Conservation (phyloP, 2,329 filamentous ascomycete species). For the Shiraia sp. region DNA sequence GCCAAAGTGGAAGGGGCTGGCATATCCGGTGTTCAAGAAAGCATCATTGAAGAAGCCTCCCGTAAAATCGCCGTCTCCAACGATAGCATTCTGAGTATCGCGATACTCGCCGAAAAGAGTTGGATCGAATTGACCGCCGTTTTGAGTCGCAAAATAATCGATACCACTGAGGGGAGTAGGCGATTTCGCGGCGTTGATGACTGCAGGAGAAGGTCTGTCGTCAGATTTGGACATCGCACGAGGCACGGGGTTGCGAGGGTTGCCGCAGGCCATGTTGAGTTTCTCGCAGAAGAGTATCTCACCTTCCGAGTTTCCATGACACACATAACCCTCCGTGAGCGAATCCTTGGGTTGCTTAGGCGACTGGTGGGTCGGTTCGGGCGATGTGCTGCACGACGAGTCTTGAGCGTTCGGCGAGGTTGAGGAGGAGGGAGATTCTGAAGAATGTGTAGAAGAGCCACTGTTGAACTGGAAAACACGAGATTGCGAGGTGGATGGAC, state of each 20-base stretch:
- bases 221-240: constrained; percentile 52
- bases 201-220: constrained; percentile 44
- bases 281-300: constrained; percentile 60
- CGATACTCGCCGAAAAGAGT: constrained; percentile 90
- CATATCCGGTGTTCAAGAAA: constrained; percentile 75
- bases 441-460: constrained; percentile 48
- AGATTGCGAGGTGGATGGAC: constrained; percentile 45
- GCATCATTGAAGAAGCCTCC: constrained; percentile 77
- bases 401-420: constrained; percentile 55
- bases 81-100: constrained; percentile 81
- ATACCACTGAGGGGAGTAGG: constrained; percentile 56
- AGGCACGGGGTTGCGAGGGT: constrained; percentile 56
- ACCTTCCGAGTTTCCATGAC: constrained; percentile 54
- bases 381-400: constrained; percentile 73
- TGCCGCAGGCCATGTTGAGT: constrained; percentile 60
- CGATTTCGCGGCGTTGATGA: constrained; percentile 33
- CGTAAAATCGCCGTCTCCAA: constrained; percentile 67
- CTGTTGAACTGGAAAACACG: constrained; percentile 58
- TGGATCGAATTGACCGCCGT: constrained; percentile 85
- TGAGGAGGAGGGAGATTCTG: constrained; percentile 58
- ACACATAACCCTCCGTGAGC: constrained; percentile 49
- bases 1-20: constrained; percentile 76
- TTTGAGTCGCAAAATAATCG: constrained; percentile 78
- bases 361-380: constrained; percentile 74
- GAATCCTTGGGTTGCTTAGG: constrained; percentile 70